Percentiles rank a stretch among this genome's conserved stretches.
Evolutionary conservation across 75 land plant genomes (phyloP).

Genomic region (Chamaecyparis obtusa): DNA sequence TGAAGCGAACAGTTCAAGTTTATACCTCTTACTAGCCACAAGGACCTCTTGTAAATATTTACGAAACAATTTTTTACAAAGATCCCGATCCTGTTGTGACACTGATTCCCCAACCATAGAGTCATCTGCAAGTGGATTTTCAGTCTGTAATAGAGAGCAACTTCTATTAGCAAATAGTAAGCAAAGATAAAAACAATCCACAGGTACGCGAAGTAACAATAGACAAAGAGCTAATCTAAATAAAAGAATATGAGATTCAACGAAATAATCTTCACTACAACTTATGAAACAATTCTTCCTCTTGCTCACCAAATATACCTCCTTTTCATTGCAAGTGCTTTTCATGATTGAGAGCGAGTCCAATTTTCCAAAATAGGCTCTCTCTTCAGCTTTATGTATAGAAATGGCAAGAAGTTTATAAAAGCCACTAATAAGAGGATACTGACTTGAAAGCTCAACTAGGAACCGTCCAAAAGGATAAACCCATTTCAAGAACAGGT

Average conservation of each 20-base stretch:
- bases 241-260: not conserved
- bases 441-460: constrained; percentile 39
- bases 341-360: not conserved
- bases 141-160: not conserved
- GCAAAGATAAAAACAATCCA: not conserved
- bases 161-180: not conserved
- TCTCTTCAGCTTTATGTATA: constrained; percentile 27
- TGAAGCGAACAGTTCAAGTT: constrained; percentile 46
- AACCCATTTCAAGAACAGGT: constrained; percentile 35
- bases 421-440: constrained; percentile 52
- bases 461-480: constrained; percentile 35
- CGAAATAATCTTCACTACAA: not conserved
- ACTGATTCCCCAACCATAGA: not conserved
- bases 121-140: not conserved
- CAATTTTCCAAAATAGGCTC: constrained; percentile 25
- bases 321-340: not conserved
- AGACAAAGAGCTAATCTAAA: not conserved
- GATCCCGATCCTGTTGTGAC: constrained; percentile 17
- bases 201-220: not conserved
- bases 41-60: constrained; percentile 39
- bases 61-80: constrained; percentile 27
- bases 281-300: not conserved
- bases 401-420: constrained; percentile 39
- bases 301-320: not conserved
- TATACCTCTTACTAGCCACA: constrained; percentile 40